Conservation (phyloP, 805 yeast species). For the Suhomyces sp. region DNA sequence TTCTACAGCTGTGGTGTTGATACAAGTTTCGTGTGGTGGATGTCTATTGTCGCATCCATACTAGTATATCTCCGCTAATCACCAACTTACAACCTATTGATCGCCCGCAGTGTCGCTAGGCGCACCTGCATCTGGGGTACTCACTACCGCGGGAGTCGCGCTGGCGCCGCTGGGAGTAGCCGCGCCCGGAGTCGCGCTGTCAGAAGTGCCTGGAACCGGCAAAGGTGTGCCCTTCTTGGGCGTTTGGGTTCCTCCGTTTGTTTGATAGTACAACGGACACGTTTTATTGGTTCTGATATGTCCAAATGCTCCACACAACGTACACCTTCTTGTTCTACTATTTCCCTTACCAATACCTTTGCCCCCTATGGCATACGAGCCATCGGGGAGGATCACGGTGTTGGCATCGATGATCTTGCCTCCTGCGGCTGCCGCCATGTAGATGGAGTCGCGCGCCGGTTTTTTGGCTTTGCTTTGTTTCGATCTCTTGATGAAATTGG, state of each 20-base stretch:
- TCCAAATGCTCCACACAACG: constrained; percentile 93
- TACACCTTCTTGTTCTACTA: constrained; percentile 77
- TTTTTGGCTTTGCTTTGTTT: constrained; percentile 34
- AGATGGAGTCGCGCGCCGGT: constrained; percentile 31
- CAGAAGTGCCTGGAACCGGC: not conserved
- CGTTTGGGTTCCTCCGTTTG: constrained; percentile 24
- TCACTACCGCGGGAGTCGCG: not conserved
- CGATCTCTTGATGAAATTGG: constrained; percentile 69
- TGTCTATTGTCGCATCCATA: not conserved
- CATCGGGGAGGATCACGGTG: constrained; percentile 43
- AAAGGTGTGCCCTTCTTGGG: not conserved
- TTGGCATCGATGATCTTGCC: constrained; percentile 43
- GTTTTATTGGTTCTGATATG: constrained; percentile 87
- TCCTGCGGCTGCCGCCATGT: constrained; percentile 42
- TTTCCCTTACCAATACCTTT: constrained; percentile 73
- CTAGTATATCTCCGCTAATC: not conserved
- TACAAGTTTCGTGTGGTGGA: not conserved
- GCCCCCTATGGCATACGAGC: constrained; percentile 50
- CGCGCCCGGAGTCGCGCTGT: not conserved
- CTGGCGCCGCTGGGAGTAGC: not conserved
- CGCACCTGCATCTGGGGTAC: not conserved
- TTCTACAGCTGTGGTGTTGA: too few relatives aligned
- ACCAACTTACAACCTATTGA: not conserved
- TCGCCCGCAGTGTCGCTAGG: not conserved
- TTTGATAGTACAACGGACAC: constrained; percentile 74